A percentile compares a stretch with the other conserved stretches of the same genome.
phyloP scores from a whole-genome alignment of 2,329 filamentous ascomycete species.

The Chaetothyriales sp. region DNA sequence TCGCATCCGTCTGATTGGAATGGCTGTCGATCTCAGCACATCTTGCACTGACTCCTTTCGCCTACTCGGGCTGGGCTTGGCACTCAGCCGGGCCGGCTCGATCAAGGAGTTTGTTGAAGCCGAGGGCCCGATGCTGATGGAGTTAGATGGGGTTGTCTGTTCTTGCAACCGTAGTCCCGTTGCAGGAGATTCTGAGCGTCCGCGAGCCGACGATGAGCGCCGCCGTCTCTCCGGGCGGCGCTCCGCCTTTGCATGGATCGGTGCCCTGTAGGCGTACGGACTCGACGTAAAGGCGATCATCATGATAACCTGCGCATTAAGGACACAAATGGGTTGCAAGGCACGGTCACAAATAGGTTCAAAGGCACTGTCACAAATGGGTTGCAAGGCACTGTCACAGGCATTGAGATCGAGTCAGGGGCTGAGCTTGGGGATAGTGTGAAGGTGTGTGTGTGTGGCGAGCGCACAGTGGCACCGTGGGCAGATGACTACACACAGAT shows the following conservation, averaged over 20 bases:
- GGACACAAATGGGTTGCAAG: background rate
- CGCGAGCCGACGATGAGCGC: background rate
- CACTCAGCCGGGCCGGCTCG: background rate
- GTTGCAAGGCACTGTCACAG: background rate
- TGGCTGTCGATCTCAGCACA: conserved; percentile 45
- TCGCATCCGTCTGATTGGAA: conserved; percentile 37
- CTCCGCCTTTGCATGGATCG: background rate
- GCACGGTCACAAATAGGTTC: background rate
- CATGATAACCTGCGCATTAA: background rate
- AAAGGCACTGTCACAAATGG: background rate
- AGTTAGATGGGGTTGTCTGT: background rate
- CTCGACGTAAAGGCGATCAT: background rate
- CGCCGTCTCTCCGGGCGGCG: background rate
- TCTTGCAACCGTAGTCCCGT: background rate
- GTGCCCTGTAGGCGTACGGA: background rate
- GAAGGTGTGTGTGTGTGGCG: background rate
- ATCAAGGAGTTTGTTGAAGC: background rate
- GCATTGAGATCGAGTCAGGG: background rate
- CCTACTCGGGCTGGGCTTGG: background rate
- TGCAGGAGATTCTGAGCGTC: background rate
- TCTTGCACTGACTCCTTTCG: conserved; percentile 12
- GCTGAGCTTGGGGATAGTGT: background rate
- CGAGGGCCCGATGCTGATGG: background rate
- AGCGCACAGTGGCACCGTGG: background rate
- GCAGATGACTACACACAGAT: background rate